phyloP scores from a whole-genome alignment of 106 monocot species.

The Allium sativum region DNA sequence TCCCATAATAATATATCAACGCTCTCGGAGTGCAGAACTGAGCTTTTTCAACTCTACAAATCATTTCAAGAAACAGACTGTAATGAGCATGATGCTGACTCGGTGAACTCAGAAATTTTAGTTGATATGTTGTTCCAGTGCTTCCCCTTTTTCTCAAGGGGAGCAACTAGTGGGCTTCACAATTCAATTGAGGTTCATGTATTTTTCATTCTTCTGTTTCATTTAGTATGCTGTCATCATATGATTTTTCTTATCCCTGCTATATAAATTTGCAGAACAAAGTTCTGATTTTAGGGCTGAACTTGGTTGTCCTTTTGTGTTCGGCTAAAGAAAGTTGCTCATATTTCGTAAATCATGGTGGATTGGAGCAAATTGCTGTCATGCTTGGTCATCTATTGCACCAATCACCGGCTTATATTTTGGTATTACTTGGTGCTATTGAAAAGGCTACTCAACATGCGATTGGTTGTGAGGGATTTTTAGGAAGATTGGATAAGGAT shows the following conservation, averaged over 20 bases:
- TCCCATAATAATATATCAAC: slow-evolving; percentile 12
- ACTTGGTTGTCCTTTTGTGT: slow-evolving; percentile 59
- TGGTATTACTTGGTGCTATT: slow-evolving; percentile 60
- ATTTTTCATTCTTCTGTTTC: neutral
- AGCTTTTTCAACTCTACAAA: slow-evolving; percentile 42
- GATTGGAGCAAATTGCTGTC: slow-evolving; percentile 56
- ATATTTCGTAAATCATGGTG: slow-evolving; percentile 61
- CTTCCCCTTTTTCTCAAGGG: slow-evolving; percentile 33
- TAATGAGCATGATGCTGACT: slow-evolving; percentile 17
- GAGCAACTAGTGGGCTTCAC: slow-evolving; percentile 16
- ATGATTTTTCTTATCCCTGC: slow-evolving; percentile 7
- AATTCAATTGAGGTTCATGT: slow-evolving; percentile 35
- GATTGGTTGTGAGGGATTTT: slow-evolving; percentile 90
- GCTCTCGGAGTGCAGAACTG: slow-evolving; percentile 41
- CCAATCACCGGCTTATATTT: slow-evolving; percentile 32
- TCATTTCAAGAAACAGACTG: slow-evolving; percentile 8
- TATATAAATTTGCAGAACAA: slow-evolving; percentile 32
- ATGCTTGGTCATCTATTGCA: slow-evolving; percentile 35
- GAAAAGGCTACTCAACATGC: slow-evolving; percentile 77
- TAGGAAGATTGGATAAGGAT: slow-evolving; percentile 62
- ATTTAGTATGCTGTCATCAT: neutral
- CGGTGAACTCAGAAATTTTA: slow-evolving; percentile 35
- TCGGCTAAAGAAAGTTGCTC: slow-evolving; percentile 70
- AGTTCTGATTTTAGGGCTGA: slow-evolving; percentile 31
- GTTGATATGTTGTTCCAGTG: slow-evolving; percentile 45